These are phyloP conservation scores for Populus trichocarpa DNA, from an alignment of 441 rosid species.

Conservation along the genomic window DNA sequence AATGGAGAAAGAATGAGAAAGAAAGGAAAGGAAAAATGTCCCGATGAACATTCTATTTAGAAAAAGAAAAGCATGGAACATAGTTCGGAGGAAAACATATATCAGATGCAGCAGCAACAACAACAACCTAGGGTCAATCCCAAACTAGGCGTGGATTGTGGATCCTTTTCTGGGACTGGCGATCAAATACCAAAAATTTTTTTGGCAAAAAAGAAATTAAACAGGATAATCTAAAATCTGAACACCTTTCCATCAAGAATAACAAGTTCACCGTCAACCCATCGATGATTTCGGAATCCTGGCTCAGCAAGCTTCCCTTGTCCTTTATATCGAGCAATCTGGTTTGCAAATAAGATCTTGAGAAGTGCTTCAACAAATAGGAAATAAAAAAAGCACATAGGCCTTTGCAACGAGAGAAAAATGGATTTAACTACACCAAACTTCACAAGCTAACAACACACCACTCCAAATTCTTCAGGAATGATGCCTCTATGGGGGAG, in stretches of 20 bases:
- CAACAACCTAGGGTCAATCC: background rate
- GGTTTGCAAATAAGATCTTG: conserved; percentile 15
- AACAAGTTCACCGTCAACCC: conserved; percentile 99
- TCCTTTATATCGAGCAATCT: conserved; percentile 96
- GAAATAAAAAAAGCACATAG: background rate
- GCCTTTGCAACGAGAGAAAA: background rate
- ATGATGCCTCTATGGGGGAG: conserved; percentile 93
- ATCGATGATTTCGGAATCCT: conserved; percentile 79
- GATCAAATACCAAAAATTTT: background rate
- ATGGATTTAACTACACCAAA: background rate
- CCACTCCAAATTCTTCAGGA: conserved; percentile 99
- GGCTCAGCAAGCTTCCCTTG: conserved; percentile 97
- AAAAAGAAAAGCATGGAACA: background rate
- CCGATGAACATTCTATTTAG: background rate
- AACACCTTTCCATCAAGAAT: conserved; percentile 94
- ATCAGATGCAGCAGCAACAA: background rate
- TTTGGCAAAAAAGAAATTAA: background rate
- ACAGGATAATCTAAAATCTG: background rate
- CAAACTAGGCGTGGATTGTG: background rate
- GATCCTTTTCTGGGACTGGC: background rate
- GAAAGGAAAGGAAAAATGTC: background rate
- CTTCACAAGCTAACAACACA: conserved; percentile 23
- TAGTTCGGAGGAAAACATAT: background rate
- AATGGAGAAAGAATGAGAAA: background rate
- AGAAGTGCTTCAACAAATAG: conserved; percentile 11